A percentile compares a stretch with the other conserved stretches of the same genome.
Evolutionary conservation across 2,329 filamentous ascomycete species (phyloP).

Genomic region (Fusarium sp.): DNA sequence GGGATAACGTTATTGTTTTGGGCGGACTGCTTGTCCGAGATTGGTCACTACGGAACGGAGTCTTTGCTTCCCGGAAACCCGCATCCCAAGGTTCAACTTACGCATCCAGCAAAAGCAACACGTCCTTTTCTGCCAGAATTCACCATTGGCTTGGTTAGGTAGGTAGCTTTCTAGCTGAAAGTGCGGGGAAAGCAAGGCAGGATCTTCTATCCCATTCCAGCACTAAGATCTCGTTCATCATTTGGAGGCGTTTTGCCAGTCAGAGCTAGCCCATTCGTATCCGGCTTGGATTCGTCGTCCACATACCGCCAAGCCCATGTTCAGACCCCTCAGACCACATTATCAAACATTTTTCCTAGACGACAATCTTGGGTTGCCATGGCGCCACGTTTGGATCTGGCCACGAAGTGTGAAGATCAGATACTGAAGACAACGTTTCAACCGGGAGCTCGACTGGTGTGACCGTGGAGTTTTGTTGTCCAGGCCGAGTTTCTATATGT

Average conservation of each 20-base stretch:
- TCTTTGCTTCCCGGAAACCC: neutral
- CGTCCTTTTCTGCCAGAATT: conserved; percentile 13
- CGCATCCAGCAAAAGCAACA: neutral
- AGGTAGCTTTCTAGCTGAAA: neutral
- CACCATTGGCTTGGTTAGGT: conserved; percentile 15
- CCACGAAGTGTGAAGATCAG: neutral
- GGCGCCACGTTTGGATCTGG: conserved; percentile 6
- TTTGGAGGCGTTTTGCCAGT: conserved; percentile 5
- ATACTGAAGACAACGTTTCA: conserved; percentile 4
- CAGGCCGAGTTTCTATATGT: conserved; percentile 4
- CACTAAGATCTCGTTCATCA: conserved; percentile 6
- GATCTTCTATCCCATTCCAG: neutral
- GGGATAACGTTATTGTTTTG: neutral
- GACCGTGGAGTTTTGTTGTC: neutral
- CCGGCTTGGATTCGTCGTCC: neutral
- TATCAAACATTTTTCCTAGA: conserved; percentile 15
- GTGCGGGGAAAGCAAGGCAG: conserved; percentile 30
- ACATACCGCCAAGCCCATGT: neutral
- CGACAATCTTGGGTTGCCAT: conserved; percentile 16
- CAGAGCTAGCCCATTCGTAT: neutral
- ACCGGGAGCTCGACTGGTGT: neutral
- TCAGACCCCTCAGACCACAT: conserved; percentile 10
- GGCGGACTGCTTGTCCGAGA: neutral
- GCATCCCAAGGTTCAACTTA: conserved; percentile 9
- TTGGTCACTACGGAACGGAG: neutral